phyloP scores from a whole-genome alignment of 2,329 filamentous ascomycete species.

The Penicillium italicum region DNA sequence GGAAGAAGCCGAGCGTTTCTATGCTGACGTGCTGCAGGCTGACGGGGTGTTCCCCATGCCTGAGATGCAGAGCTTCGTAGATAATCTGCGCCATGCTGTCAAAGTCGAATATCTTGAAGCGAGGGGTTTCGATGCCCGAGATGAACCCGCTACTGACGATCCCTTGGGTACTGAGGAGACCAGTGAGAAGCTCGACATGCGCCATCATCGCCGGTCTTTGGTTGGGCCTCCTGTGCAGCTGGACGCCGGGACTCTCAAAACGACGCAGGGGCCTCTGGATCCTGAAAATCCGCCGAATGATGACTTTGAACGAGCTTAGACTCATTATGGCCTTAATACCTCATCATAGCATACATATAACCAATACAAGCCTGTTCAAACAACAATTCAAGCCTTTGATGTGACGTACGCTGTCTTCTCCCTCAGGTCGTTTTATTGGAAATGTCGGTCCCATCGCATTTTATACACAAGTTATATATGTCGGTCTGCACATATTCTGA shows the following conservation, averaged over 20 bases:
- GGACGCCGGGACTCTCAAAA: conserved; percentile 52
- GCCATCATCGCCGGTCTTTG: conserved; percentile 55
- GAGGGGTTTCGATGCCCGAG: conserved; percentile 34
- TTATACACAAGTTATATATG: too few species aligned
- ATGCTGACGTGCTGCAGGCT: conserved; percentile 43
- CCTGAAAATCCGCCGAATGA: conserved; percentile 38
- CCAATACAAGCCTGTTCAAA: conserved; percentile 9
- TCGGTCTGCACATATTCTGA: too few species aligned
- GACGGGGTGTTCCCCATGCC: conserved; percentile 47
- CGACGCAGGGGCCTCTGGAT: conserved; percentile 33
- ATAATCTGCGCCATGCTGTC: conserved; percentile 43
- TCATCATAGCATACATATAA: conserved; percentile 23
- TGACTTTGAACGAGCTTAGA: conserved; percentile 47
- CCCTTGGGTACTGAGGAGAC: conserved; percentile 37
- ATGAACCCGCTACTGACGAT: conserved; percentile 30
- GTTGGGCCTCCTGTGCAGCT: conserved; percentile 49
- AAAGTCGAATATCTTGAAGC: conserved; percentile 45
- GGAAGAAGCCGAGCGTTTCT: conserved; percentile 60
- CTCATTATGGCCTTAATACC: conserved; percentile 15
- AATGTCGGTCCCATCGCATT: too few species aligned
- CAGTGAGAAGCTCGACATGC: conserved; percentile 55
- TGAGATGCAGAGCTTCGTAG: conserved; percentile 50
- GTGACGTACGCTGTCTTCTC: neutral
- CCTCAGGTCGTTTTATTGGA: too few species aligned
- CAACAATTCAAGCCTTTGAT: neutral